Percentiles rank a stretch among this genome's conserved stretches.
Conservation (phyloP, 169 alveolate genomes). For the Plasmodium fragile region DNA sequence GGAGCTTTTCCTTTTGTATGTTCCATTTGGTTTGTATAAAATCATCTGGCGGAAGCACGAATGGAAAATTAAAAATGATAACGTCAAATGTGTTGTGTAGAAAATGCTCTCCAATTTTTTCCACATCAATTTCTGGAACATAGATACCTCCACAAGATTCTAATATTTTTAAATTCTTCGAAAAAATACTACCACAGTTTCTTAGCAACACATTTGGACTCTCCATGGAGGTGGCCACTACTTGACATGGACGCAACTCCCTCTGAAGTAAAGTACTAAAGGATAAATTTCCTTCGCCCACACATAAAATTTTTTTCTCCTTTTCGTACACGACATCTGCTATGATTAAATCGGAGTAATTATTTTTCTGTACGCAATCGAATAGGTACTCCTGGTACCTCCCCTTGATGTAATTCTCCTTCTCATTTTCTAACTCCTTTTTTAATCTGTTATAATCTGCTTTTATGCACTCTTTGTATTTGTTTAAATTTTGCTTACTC, state of each 20-base stretch:
- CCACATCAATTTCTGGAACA: constrained; percentile 40
- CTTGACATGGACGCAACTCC: constrained; percentile 1
- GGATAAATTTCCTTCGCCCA: constrained; percentile 52
- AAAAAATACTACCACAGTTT: constrained; percentile 22
- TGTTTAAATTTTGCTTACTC: neutral
- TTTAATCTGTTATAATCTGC: constrained; percentile 14
- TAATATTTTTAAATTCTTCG: constrained; percentile 44
- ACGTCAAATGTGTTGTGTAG: constrained; percentile 49
- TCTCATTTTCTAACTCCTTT: neutral
- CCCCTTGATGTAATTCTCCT: neutral
- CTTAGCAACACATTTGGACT: neutral
- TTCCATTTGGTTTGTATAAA: constrained; percentile 38
- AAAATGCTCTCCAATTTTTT: constrained; percentile 23
- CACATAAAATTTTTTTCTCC: constrained; percentile 33
- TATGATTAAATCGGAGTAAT: constrained; percentile 28
- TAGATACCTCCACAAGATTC: constrained; percentile 51
- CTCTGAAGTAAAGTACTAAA: constrained; percentile 40
- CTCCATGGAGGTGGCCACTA: constrained; percentile 45
- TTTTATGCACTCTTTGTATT: constrained; percentile 9
- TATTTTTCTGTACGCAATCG: constrained; percentile 23
- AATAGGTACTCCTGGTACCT: constrained; percentile 14
- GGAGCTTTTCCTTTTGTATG: neutral
- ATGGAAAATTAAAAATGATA: constrained; percentile 49
- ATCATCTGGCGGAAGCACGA: constrained; percentile 26
- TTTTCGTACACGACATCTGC: constrained; percentile 60